phyloP scores from a whole-genome alignment of 169 alveolate species.

The Plasmodium knowlesi region DNA sequence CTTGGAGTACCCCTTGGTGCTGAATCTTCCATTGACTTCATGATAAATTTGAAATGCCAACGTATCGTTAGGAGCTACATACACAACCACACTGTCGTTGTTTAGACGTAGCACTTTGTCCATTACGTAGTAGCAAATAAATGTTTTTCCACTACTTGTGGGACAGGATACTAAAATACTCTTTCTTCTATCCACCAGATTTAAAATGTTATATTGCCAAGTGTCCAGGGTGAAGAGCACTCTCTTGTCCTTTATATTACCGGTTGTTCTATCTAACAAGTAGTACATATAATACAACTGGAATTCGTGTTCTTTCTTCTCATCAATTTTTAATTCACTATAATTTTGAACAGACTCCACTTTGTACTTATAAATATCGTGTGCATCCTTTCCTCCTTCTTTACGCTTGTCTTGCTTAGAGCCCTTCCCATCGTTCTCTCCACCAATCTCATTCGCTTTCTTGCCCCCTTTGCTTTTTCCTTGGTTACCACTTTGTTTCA shows the following conservation, averaged over 20 bases:
- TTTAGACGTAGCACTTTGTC: slow-evolving; percentile 89
- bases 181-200: slow-evolving; percentile 86
- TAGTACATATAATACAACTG: slow-evolving; percentile 90
- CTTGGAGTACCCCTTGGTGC: slow-evolving; percentile 88
- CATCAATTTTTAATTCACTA: slow-evolving; percentile 74
- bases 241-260: slow-evolving; percentile 88
- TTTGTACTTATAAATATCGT: slow-evolving; percentile 46
- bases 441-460: slow-evolving; percentile 51
- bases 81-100: slow-evolving; percentile 90
- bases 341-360: slow-evolving; percentile 9
- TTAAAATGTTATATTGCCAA: slow-evolving; percentile 91
- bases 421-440: slow-evolving; percentile 14
- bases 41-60: slow-evolving; percentile 92
- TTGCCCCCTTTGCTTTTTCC: slow-evolving; percentile 65
- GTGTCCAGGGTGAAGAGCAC: slow-evolving; percentile 93
- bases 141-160: slow-evolving; percentile 94
- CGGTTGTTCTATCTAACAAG: slow-evolving; percentile 87
- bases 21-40: slow-evolving; percentile 92
- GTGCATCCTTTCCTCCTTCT: slow-evolving; percentile 2
- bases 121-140: slow-evolving; percentile 94
- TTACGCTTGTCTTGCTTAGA: not conserved
- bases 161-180: slow-evolving; percentile 91
- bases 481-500: slow-evolving; percentile 39
- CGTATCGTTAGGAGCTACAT: slow-evolving; percentile 93
- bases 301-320: slow-evolving; percentile 80